A percentile compares a stretch with the other conserved stretches of the same genome.
phyloP scores from a whole-genome alignment of 2,329 filamentous ascomycete genomes.

The Exophiala lecanii-corni region DNA sequence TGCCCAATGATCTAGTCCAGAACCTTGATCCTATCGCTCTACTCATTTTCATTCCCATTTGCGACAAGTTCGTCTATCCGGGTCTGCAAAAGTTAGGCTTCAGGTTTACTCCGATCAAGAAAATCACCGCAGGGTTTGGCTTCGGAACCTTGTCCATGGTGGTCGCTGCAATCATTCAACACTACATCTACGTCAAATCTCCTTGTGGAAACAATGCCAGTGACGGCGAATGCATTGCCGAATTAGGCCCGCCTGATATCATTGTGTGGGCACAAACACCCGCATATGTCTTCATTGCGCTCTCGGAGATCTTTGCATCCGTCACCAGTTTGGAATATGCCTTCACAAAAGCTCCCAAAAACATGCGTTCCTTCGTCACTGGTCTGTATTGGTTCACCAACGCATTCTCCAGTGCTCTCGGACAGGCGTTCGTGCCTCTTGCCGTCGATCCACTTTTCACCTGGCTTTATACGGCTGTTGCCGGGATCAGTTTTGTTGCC shows the following conservation, averaged over 20 bases:
- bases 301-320: slow-evolving; percentile 56
- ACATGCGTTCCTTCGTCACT: slow-evolving; percentile 58
- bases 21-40: slow-evolving; percentile 73
- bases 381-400: slow-evolving; percentile 66
- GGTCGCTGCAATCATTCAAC: slow-evolving; percentile 56
- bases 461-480: slow-evolving; percentile 67
- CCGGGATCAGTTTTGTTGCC: slow-evolving; percentile 58
- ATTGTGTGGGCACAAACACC: slow-evolving; percentile 44
- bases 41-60: slow-evolving; percentile 69
- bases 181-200: slow-evolving; percentile 47
- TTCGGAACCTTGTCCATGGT: slow-evolving; percentile 59
- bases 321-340: slow-evolving; percentile 68
- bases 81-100: slow-evolving; percentile 59
- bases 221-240: slow-evolving; percentile 52
- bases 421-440: slow-evolving; percentile 62
- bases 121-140: slow-evolving; percentile 66
- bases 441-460: slow-evolving; percentile 60
- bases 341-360: slow-evolving; percentile 66
- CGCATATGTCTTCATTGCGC: slow-evolving; percentile 50
- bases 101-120: slow-evolving; percentile 69
- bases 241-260: slow-evolving; percentile 27
- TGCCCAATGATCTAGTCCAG: slow-evolving; percentile 73
- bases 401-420: slow-evolving; percentile 63
- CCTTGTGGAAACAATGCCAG: slow-evolving; percentile 23
- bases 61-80: slow-evolving; percentile 67